Conservation (phyloP, 2,329 filamentous ascomycete species). For the Ophioceras dolichostomum region DNA sequence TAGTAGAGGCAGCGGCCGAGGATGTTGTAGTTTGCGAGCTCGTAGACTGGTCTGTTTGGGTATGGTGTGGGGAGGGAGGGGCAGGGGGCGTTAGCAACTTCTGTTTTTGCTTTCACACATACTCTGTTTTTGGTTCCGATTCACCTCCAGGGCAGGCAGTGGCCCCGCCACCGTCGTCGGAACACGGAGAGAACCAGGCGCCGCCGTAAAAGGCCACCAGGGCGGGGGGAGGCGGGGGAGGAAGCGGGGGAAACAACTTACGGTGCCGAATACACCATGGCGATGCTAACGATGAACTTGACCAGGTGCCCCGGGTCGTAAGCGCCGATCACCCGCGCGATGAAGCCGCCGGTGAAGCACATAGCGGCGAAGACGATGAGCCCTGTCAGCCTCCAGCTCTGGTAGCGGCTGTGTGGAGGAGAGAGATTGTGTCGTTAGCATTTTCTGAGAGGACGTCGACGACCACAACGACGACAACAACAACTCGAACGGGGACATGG, state of each 20-base stretch:
- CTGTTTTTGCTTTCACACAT: background rate
- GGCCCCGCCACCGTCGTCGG: no score
- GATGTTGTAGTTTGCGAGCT: slow-evolving; percentile 52
- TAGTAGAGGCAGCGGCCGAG: slow-evolving; percentile 50
- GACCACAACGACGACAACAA: no score
- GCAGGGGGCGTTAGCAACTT: background rate
- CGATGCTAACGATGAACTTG: slow-evolving; percentile 26
- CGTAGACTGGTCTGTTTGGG: slow-evolving; percentile 46
- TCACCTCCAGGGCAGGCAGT: no score
- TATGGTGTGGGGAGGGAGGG: no score
- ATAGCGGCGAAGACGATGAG: slow-evolving; percentile 33
- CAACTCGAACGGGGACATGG: background rate
- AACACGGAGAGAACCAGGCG: no score
- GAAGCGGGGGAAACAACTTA: slow-evolving; percentile 8
- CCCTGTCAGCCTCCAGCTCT: slow-evolving; percentile 35
- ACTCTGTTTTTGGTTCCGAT: no score
- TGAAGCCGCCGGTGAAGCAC: slow-evolving; percentile 38
- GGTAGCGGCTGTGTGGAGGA: slow-evolving; percentile 25
- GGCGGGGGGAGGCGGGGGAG: no score
- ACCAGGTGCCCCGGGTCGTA: slow-evolving; percentile 29
- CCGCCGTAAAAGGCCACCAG: no score
- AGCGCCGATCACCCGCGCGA: slow-evolving; percentile 31
- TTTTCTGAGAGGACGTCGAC: background rate
- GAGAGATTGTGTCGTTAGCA: background rate
- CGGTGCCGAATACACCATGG: slow-evolving; percentile 23